phyloP scores from a whole-genome alignment of 1,139 yeast species.

The Geotrichum klebahnii region DNA sequence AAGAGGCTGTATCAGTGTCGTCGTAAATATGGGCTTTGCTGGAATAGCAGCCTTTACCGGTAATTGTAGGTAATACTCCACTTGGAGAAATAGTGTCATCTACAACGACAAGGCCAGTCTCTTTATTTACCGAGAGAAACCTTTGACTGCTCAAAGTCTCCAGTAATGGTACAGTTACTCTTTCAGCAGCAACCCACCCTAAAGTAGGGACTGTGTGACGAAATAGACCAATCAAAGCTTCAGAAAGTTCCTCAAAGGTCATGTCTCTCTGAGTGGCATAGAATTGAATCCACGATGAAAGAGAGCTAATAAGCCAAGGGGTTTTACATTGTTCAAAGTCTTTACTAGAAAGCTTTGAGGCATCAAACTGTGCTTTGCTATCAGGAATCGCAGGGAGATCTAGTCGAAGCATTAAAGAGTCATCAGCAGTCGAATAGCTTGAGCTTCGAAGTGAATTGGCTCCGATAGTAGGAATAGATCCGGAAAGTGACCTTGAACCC shows the following conservation, averaged over 20 bases:
- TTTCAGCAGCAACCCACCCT: constrained; percentile 55
- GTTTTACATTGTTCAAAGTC: constrained; percentile 45
- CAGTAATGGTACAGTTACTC: constrained; percentile 52
- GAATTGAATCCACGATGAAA: constrained; percentile 38
- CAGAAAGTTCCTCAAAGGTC: constrained; percentile 39
- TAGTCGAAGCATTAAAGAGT: constrained; percentile 31
- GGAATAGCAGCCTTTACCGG: constrained; percentile 41
- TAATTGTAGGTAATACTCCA: constrained; percentile 47
- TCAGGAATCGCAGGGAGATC: constrained; percentile 39
- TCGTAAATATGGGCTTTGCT: constrained; percentile 32
- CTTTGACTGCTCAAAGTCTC: constrained; percentile 46
- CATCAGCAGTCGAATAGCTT: constrained; percentile 29
- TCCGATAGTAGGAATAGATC: constrained; percentile 11
- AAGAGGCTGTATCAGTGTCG: constrained; percentile 19
- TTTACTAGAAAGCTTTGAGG: constrained; percentile 43
- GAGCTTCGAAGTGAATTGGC: constrained; percentile 28
- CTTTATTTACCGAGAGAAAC: constrained; percentile 45
- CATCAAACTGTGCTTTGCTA: constrained; percentile 36
- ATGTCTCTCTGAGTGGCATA: constrained; percentile 42
- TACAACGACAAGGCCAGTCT: constrained; percentile 30
- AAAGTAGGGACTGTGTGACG: constrained; percentile 51
- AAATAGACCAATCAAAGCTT: constrained; percentile 50
- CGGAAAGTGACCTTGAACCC: constrained; percentile 17
- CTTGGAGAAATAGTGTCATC: constrained; percentile 35
- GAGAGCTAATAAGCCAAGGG: constrained; percentile 49